Base-by-base conservation (phyloP, 345 rosid genomes). In the Erysimum cheiranthoides region DNA sequence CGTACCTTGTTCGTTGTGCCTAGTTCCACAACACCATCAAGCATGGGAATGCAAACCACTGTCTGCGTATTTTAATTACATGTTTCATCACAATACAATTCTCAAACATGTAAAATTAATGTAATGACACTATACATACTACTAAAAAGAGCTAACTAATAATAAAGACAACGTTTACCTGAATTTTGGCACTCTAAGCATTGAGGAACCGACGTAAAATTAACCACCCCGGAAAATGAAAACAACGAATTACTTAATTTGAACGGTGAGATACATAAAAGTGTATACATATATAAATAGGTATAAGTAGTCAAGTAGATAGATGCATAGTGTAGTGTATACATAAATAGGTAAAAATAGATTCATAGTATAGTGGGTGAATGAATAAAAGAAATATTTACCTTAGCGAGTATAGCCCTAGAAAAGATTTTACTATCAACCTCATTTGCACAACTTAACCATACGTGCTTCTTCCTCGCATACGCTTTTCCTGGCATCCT, bases 331-430 rank as follows among this genome's bases (percentile, higher is more conserved):
- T 53, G 8, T 53, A 28, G 10, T 54, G 17, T 45, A 58, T 12
- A 51, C 52, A 11, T 27, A 28, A 38, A 67, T 45, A 62, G 34
- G 31, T 59, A 75, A 4, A 66, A 47, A 8, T 35, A 69, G 28
- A 70, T 35, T 13, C 32, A 62, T 17, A 53, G 66, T 36, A 47
- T 52, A 70, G 47, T 61, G 18, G 49, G 18, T 61, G 46, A 35
- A 66, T 40, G 8, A 11, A 25, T 21, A 8, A 25, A 34, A 21
- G 2, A 21, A n/a, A n/a, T n/a, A 35, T 3, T 46, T 80, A 96
- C 99, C 97, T 91, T 93, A 45, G 99, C 99, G 10, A 93, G 93
- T 76, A 96, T 93, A 40, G 98, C 95, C 85, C 99, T 85, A 8
- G 95, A 85, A 64, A 93, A 93, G 4, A 86, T 91, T 83, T 89